Evolutionary conservation across 2,329 filamentous ascomycete genomes (phyloP).

Genomic region (Penicillium paneum): DNA sequence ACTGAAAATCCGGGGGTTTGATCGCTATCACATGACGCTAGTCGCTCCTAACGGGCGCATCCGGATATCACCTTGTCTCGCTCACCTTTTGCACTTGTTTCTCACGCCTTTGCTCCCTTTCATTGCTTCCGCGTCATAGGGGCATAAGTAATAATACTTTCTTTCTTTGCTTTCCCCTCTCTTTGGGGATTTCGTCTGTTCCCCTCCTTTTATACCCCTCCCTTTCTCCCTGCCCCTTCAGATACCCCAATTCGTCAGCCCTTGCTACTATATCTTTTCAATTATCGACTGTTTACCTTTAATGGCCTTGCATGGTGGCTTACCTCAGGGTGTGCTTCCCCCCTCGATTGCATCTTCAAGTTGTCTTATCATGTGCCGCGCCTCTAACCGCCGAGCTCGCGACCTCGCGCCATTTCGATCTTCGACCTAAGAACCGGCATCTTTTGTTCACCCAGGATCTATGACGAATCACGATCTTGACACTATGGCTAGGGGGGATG

Average conservation of each 20-base stretch:
- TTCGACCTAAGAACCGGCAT: slow-evolving; percentile 11
- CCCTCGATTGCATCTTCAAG: slow-evolving; percentile 20
- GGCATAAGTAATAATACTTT: neutral
- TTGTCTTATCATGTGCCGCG: slow-evolving; percentile 34
- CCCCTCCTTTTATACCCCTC: slow-evolving; percentile 10
- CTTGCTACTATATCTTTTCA: slow-evolving; percentile 25
- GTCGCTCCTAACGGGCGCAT: slow-evolving; percentile 21
- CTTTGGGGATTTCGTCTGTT: neutral
- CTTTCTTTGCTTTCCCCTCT: slow-evolving; percentile 9
- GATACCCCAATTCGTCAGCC: slow-evolving; percentile 15
- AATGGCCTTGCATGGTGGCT: slow-evolving; percentile 29
- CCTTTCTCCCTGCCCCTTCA: slow-evolving; percentile 18
- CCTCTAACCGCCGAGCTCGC: slow-evolving; percentile 27
- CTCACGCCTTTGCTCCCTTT: neutral
- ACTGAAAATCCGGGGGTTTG: slow-evolving; percentile 6
- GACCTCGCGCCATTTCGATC: slow-evolving; percentile 31
- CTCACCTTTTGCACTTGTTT: neutral
- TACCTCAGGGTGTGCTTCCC: slow-evolving; percentile 24
- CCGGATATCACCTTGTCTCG: slow-evolving; percentile 13
- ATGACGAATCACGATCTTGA: slow-evolving; percentile 2
- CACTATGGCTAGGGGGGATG: slow-evolving; percentile 10
- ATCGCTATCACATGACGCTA: slow-evolving; percentile 26
- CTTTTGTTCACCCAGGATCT: slow-evolving; percentile 9
- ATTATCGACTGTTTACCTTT: slow-evolving; percentile 18
- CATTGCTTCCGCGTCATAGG: neutral